These are phyloP conservation scores for Aspergillus tamarii DNA, from an alignment of 2,329 filamentous ascomycete species.

Conservation along the genomic window DNA sequence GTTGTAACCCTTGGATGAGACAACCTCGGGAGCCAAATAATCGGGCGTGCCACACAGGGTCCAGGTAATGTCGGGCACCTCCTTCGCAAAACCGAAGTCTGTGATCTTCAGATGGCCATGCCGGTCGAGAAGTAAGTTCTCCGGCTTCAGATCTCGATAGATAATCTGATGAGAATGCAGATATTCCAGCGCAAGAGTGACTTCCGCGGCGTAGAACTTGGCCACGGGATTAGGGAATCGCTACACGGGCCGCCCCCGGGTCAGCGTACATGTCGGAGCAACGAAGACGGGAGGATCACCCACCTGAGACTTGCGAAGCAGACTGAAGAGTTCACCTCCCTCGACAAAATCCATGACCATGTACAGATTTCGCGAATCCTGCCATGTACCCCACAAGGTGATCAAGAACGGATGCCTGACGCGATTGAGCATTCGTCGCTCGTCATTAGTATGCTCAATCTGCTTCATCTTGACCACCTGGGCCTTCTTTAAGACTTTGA, in stretches of 20 bases:
- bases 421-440: conserved; percentile 91
- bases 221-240: conserved; percentile 98
- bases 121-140: conserved; percentile 87
- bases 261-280: background rate
- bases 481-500: conserved; percentile 97
- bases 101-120: conserved; percentile 97
- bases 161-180: conserved; percentile 94
- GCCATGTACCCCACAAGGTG: conserved; percentile 97
- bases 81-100: conserved; percentile 98
- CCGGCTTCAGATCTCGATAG: conserved; percentile 94
- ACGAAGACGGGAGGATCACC: conserved; percentile 37
- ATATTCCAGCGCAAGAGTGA: conserved; percentile 93
- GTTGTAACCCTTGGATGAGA: conserved; percentile 99
- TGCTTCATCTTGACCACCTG: conserved; percentile 99
- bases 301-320: conserved; percentile 89
- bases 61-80: conserved; percentile 98
- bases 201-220: conserved; percentile 98
- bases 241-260: conserved; percentile 50
- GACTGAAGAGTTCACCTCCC: conserved; percentile 93
- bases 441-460: conserved; percentile 98
- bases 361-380: conserved; percentile 92
- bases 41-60: conserved; percentile 97
- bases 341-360: conserved; percentile 99
- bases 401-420: conserved; percentile 98
- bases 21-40: conserved; percentile 95